Percentiles rank a stretch among this genome's conserved stretches.
Evolutionary conservation across 352 stramenopile genomes (phyloP).

Genomic region (Globisporangium parvum): DNA sequence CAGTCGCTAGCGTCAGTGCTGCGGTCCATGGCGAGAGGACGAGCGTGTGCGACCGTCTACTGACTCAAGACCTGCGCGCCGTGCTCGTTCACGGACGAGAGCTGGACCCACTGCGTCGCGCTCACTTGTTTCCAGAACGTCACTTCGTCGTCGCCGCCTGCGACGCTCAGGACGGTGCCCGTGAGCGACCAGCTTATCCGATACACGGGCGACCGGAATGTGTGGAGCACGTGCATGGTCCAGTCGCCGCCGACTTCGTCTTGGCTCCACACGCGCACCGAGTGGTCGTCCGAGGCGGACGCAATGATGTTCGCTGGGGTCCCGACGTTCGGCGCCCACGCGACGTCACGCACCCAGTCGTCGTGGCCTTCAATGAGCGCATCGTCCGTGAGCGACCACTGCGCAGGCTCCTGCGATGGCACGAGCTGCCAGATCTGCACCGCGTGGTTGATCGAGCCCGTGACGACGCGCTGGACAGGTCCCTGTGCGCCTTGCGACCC

Average conservation of each 20-base stretch:
- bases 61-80: conserved; percentile 28
- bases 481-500: conserved; percentile 60
- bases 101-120: conserved; percentile 56
- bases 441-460: conserved; percentile 55
- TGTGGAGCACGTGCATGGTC: conserved; percentile 55
- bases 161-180: conserved; percentile 20
- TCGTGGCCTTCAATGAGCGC: conserved; percentile 51
- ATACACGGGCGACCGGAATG: conserved; percentile 68
- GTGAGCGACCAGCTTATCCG: conserved; percentile 77
- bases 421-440: conserved; percentile 62
- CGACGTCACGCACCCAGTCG: conserved; percentile 83
- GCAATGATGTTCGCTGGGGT: conserved; percentile 79
- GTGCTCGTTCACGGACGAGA: conserved; percentile 72
- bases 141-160: conserved; percentile 19
- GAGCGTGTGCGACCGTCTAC: conserved; percentile 7
- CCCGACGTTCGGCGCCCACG: conserved; percentile 78
- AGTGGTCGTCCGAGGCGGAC: conserved; percentile 79
- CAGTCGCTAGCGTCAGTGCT: neutral
- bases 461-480: conserved; percentile 68
- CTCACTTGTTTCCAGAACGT: conserved; percentile 78
- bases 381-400: conserved; percentile 36
- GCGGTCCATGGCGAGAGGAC: neutral
- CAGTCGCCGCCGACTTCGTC: conserved; percentile 55
- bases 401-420: conserved; percentile 16
- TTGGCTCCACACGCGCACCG: conserved; percentile 76